Evolutionary conservation across 208 protist genomes (phyloP), one percentile per base, ranked within the genome.

Genomic region (Leishmania major): DNA sequence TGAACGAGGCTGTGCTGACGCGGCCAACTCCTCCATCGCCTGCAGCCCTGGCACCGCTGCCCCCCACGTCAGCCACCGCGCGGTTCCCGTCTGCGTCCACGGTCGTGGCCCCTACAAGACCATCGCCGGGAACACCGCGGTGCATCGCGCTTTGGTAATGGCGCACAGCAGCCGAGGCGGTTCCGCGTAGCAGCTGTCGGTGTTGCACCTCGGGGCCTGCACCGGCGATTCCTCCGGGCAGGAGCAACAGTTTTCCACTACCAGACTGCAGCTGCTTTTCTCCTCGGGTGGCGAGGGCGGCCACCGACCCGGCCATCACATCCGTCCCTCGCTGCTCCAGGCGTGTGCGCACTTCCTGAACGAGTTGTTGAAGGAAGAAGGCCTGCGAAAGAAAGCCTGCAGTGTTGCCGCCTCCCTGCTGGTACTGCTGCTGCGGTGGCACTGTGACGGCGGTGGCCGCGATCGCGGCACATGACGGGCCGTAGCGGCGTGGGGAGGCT

Each of bases 1-100:
- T 67, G 72, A 93, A 84, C 31, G 82, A 75, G 22, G 83, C 76
- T 28, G 77, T 76, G 47, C 49, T 79, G 40, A 80, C 81, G 78
- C 57, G 8, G 45, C 49, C 31, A 77, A 22, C 73, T 37, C 73
- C 73, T 60, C n/a, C 35, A 35, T 62, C 73, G 22, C 45, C 59
- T 28, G 37, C 31, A 25, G 57, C 75, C 1, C n/a, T 19, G 25
- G 49, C 59, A 11, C 66, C 64, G 55, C 43, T 43, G 55, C 43
- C 31, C 31, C 25, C 47, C 10, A 47, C 45, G n/a, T 28, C 71
- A 70, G 55, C 64, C n/a, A n/a, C 53, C 13, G 64, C 79, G 28
- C 76, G 69, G 15, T 8, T 40, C 28, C 51, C 47, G 11, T 40
- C 43, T n/a, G 70, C 47, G 17, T 77, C 67, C 25, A 43, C 64